Evolutionary conservation across 163 green algal species (phyloP).

Genomic region (Chlorella variabilis): DNA sequence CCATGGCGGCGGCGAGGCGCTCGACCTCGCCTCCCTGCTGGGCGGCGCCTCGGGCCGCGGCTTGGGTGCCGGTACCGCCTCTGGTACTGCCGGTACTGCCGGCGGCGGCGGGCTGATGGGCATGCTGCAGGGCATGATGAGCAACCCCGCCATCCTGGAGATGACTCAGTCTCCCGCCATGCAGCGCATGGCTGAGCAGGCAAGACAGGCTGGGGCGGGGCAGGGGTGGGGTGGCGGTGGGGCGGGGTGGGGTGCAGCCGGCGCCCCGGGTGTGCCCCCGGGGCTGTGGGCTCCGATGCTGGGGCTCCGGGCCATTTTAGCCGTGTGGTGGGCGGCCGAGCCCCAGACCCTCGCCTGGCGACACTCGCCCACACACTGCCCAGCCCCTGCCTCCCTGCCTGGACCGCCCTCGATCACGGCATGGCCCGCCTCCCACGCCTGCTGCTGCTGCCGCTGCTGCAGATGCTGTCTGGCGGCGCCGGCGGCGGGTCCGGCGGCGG

Average conservation of each 20-base stretch:
- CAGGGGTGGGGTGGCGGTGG: background rate
- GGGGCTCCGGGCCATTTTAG: too few relatives aligned
- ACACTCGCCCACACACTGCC: too few relatives aligned
- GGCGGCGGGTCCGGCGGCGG: background rate
- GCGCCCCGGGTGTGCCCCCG: too few relatives aligned
- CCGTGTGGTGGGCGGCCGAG: too few relatives aligned
- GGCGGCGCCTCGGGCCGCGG: background rate
- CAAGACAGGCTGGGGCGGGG: background rate
- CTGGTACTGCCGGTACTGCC: too few relatives aligned
- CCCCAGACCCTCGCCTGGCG: too few relatives aligned
- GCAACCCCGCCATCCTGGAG: conserved; percentile 37
- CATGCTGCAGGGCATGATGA: conserved; percentile 43
- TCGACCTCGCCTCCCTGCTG: background rate
- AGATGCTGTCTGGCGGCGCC: conserved; percentile 25
- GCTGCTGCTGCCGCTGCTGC: background rate
- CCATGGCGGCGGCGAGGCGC: background rate
- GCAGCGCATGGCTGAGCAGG: conserved; percentile 37
- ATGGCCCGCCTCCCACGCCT: background rate
- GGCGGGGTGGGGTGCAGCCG: background rate
- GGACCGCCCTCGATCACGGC: too few relatives aligned
- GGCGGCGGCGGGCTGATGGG: conserved; percentile 35
- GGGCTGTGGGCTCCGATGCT: too few relatives aligned
- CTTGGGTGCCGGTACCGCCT: too few relatives aligned
- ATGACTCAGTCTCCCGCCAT: conserved; percentile 40
- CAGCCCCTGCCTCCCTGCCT: too few relatives aligned